Evolutionary conservation across 2,329 filamentous ascomycete genomes (phyloP).

Genomic region (Ceratocystis harringtonii): DNA sequence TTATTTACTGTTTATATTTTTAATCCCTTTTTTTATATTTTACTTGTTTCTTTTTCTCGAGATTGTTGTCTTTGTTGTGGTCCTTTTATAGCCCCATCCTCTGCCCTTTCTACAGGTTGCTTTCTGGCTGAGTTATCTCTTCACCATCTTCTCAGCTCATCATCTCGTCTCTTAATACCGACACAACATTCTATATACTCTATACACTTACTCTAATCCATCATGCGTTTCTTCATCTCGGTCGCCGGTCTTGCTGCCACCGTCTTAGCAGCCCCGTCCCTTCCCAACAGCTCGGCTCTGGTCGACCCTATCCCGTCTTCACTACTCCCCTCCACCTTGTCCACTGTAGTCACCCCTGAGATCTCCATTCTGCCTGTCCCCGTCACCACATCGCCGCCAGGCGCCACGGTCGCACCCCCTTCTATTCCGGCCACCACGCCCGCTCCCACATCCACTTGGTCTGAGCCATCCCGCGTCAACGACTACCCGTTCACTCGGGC

Average conservation of each 20-base stretch:
- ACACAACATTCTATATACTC: background rate
- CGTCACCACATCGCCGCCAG: background rate
- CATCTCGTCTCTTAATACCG: background rate
- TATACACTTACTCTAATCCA: background rate
- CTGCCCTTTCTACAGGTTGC: background rate
- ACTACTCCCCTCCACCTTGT: background rate
- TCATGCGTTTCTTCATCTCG: constrained; percentile 12
- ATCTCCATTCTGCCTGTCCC: background rate
- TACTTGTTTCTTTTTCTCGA: background rate
- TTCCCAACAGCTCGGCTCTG: background rate
- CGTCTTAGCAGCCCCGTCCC: constrained; percentile 9
- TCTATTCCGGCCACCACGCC: background rate
- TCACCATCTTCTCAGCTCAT: background rate
- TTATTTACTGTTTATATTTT: background rate
- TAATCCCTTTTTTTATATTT: background rate
- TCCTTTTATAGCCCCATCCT: background rate
- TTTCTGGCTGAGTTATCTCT: background rate
- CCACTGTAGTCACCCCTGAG: background rate
- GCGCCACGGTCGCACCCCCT: background rate
- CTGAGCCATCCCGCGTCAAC: constrained; percentile 13
- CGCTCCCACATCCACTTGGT: constrained; percentile 8
- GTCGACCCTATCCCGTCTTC: background rate
- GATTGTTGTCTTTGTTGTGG: background rate
- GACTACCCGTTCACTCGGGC: constrained; percentile 10
- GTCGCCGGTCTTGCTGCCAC: constrained; percentile 2